Evolutionary conservation across 306 rosid species (phyloP), one percentile per base, ranked within the genome.

Genomic region (Prunus davidiana): DNA sequence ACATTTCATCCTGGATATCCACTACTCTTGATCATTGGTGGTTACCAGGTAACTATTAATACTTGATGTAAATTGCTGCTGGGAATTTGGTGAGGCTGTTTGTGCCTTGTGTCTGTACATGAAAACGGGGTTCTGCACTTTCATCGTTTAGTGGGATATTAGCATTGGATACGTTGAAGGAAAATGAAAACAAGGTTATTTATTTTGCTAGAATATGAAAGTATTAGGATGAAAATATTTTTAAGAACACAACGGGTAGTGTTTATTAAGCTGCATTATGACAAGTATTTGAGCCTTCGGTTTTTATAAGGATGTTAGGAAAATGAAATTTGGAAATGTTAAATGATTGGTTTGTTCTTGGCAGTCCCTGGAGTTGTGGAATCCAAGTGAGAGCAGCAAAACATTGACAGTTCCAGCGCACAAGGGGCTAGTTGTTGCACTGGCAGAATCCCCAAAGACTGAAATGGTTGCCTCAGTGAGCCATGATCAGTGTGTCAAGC

Each of bases 391-490:
- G 41, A 12, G 79, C 79, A 57, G 55, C 27, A 79, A 52, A 63
- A 72, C 86, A 51, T 2, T 45, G 85, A n/a, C 72, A 3, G 41
- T 84, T 69, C 70, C 85, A 24, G 90, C 91, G 4, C 93, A 91
- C 79, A 55, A 74, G 34, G 96, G 86, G 45, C 27, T 75, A 28
- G 82, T 91, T 60, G 67, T 83, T 30, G 91, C 84, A 57, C 79
- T 87, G 14, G 83, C 86, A 38, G 83, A 79, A 56, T 80, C 90
- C 43, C 71, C 74, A 0, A n/a, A 51, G 68, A 76, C 74, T 43
- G 81, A 81, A 38, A 64, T 81, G 85, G 76, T 91, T 50, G 96
- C 96, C 72, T 88, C 96, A 0, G 86, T 85, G 22, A 79, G 96
- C 78, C 85, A 85, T 77, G 96, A 91, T 81, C 77, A 69, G 7